Evolutionary conservation across 2,329 filamentous ascomycete genomes (phyloP).

Genomic region (Ilyonectria robusta): DNA sequence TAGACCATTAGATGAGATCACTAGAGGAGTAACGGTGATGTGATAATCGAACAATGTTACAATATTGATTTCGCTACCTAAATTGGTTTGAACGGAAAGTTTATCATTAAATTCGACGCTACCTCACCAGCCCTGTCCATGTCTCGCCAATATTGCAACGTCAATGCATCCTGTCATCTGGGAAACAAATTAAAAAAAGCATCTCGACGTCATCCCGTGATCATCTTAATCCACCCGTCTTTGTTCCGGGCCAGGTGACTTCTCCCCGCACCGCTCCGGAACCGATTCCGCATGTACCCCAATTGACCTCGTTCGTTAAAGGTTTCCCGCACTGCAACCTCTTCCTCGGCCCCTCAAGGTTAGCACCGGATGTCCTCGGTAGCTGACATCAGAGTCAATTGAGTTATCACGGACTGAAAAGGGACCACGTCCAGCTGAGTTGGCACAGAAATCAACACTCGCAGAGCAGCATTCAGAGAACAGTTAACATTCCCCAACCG

Average conservation of each 20-base stretch:
- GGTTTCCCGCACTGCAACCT: background rate
- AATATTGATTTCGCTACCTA: background rate
- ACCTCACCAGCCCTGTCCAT: too few species aligned
- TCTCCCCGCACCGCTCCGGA: conserved; percentile 22
- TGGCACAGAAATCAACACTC: background rate
- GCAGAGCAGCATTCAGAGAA: background rate
- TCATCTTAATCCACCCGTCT: background rate
- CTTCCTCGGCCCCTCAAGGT: background rate
- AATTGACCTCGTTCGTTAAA: background rate
- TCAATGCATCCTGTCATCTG: too few species aligned
- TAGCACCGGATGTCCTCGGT: conserved; percentile 13
- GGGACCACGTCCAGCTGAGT: background rate
- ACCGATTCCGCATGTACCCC: conserved; percentile 18
- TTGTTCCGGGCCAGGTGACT: background rate
- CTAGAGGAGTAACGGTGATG: background rate
- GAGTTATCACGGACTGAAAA: conserved; percentile 3
- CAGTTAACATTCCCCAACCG: background rate
- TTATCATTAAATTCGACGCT: too few species aligned
- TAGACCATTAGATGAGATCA: background rate
- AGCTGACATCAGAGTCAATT: background rate
- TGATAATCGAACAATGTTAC: background rate
- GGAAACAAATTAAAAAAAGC: too few species aligned
- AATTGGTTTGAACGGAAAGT: too few species aligned
- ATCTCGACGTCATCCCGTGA: background rate
- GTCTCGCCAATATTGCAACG: too few species aligned